Base-by-base conservation (phyloP, 1,139 yeast genomes). In the Pneumocystis jirovecii region DNA sequence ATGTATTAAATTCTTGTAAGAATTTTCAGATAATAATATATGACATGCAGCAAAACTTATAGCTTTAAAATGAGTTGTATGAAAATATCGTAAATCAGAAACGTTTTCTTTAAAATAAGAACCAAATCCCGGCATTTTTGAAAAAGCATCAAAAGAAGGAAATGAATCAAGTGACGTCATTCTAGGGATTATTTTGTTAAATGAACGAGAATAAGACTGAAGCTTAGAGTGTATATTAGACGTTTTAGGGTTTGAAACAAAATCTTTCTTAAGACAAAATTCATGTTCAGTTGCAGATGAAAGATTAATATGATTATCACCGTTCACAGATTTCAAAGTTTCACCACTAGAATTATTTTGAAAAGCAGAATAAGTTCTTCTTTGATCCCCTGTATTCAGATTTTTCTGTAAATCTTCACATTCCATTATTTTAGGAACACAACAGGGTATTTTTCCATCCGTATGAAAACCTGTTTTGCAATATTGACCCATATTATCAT, bases 401-500 rank as follows among this genome's bases (percentile, higher is more conserved):
- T 50, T 50, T 50, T 50, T 50, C 25, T 29, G 57, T 25, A 50
- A 25, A 25, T 15, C 21, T 3, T 12, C 17, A 12, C 1, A 3
- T 50, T n/a, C 34, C 31, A 15, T 50, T 50, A 31, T 50, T 25
- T 50, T 50, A 50, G 25, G 19, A 19, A 25, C 6, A 50, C 3
- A 50, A 25, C 8, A 7, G 3, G 57, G 25, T 3, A 50, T 31
- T 25, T 50, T 50, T 25, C 31, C 31, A 50, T 50, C 17, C 12
- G 17, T 15, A 50, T 25, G 12, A 25, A 50, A 21, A 50, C n/a
- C 10, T 3, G 3, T 50, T n/a, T 50, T 50, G n/a, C 2, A n/a
- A 25, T 21, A 29, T 25, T 50, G 21, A 12, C 10, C 17, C n/a
- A 29, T 17, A 64, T 72, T 65, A 66, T 63, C 19, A 66, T 67